Evolutionary conservation across 2,329 filamentous ascomycete genomes (phyloP), one percentile per base, ranked within the genome.

Genomic region (Knoxdaviesia proteae): DNA sequence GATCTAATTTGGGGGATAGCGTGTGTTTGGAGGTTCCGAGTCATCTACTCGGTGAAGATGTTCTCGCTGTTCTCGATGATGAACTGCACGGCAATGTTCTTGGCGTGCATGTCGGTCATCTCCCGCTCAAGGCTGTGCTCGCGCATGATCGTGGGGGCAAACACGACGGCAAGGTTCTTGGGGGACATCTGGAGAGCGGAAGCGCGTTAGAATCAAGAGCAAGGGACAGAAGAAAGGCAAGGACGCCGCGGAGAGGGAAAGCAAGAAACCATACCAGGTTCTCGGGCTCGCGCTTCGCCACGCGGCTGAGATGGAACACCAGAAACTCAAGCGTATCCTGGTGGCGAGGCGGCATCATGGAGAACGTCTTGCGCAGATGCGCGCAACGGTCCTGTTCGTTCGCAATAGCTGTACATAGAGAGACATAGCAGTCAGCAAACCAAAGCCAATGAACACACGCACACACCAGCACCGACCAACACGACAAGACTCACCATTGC

Each of bases 71-170:
- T 81, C 57, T 96, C 88, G 49, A 96, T 80, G 54, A 98, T 68
- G 53, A 90, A 93, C 61, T 94, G 87, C 50, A 96, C 79, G 5
- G 84, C 84, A 49, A 80, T 70, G 52, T 94, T 93, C 69, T 96
- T 94, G 51, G 79, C 73, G 56, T 90, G 82, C 68, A 94, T 93
- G 56, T 98, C 90, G 32, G 79, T 88, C 77, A 98, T 92, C 59
- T 98, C 90, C 47, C 86, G 77, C 58, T 93, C 84, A 47, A 96
- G 72, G 53, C 80, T 88, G 55, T 77, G 70, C 44, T 92, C 86
- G 51, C 88, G 75, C 84, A 98, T 93, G 51, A 98, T 92, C 1
- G 90, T 98, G 6, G 90, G 90, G 6, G 90, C 90, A 56, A 98
- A 98, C 35, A 98, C 90, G 37, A 98, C 90, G 4, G 90, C 86